A percentile compares a stretch with the other conserved stretches of the same genome.
Evolutionary conservation across 805 yeast species (phyloP).

Genomic region (Hemisphaericaspora nanyangensis): DNA sequence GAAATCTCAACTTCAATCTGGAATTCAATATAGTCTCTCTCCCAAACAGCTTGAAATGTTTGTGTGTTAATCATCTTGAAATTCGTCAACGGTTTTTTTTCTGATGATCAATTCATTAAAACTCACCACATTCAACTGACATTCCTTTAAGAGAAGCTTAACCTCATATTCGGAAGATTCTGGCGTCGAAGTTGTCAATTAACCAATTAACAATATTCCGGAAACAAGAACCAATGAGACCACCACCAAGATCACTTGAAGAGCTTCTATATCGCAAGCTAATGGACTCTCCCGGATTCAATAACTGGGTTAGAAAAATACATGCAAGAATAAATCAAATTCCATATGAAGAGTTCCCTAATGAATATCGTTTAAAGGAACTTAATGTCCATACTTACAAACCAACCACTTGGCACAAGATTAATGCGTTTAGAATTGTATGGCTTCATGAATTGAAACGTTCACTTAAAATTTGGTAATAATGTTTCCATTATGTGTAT

Average conservation of each 20-base stretch:
- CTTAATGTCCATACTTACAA: slow-evolving; percentile 25
- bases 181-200: slow-evolving; percentile 22
- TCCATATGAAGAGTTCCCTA: slow-evolving; percentile 36
- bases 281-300: slow-evolving; percentile 55
- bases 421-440: slow-evolving; percentile 56
- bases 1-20: too few species aligned
- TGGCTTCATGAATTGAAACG: slow-evolving; percentile 60
- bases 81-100: too few species aligned
- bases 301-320: slow-evolving; percentile 56
- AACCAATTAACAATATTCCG: slow-evolving; percentile 2
- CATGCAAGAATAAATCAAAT: slow-evolving; percentile 64
- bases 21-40: too few species aligned
- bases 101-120: too few species aligned
- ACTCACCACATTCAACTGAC: too few species aligned
- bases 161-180: slow-evolving; percentile 7
- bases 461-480: slow-evolving; percentile 44
- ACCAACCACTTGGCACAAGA: slow-evolving; percentile 54
- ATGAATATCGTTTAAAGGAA: slow-evolving; percentile 13
- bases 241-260: slow-evolving; percentile 35
- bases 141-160: slow-evolving; percentile 13
- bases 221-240: slow-evolving; percentile 9
- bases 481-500: too few species aligned
- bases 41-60: too few species aligned
- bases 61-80: too few species aligned
- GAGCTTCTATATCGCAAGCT: slow-evolving; percentile 44